Evolutionary conservation across 2,329 filamentous ascomycete species (phyloP).

Genomic region (Penicillium sp.): DNA sequence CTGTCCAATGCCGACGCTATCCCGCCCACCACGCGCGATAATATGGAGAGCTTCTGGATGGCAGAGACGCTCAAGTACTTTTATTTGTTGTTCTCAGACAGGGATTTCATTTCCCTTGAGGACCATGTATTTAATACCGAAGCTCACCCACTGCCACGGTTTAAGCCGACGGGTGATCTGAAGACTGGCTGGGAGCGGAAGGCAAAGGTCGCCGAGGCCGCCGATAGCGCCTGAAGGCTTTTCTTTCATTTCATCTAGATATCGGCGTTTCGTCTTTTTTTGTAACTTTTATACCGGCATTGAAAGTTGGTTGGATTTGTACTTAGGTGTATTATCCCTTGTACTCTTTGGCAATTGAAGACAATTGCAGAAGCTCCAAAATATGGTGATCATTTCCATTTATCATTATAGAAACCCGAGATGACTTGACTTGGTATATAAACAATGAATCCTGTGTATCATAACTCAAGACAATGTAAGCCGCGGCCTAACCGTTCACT

Average conservation of each 20-base stretch:
- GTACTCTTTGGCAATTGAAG: neutral
- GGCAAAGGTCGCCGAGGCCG: slow-evolving; percentile 10
- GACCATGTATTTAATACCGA: slow-evolving; percentile 95
- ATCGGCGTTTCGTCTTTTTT: neutral
- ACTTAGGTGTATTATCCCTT: neutral
- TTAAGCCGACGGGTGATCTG: slow-evolving; percentile 68
- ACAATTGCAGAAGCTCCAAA: neutral
- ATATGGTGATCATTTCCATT: neutral
- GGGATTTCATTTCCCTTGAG: slow-evolving; percentile 81
- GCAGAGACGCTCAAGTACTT: slow-evolving; percentile 98
- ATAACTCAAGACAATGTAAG: neutral
- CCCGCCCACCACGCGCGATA: slow-evolving; percentile 75
- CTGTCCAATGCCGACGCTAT: slow-evolving; percentile 75
- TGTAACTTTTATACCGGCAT: neutral
- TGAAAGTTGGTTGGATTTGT: neutral
- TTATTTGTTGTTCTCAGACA: slow-evolving; percentile 88
- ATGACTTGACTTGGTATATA: neutral
- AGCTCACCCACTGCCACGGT: slow-evolving; percentile 86
- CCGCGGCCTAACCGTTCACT: slow-evolving; percentile 10
- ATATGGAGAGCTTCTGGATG: slow-evolving; percentile 99
- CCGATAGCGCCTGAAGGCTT: neutral
- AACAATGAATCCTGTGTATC: neutral
- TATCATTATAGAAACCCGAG: neutral
- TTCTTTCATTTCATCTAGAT: neutral
- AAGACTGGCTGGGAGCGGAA: slow-evolving; percentile 50